A percentile compares a stretch with the other conserved stretches of the same genome.
phyloP scores from a whole-genome alignment of 2,329 filamentous ascomycete species.

The Aspergillus puulaauensis region DNA sequence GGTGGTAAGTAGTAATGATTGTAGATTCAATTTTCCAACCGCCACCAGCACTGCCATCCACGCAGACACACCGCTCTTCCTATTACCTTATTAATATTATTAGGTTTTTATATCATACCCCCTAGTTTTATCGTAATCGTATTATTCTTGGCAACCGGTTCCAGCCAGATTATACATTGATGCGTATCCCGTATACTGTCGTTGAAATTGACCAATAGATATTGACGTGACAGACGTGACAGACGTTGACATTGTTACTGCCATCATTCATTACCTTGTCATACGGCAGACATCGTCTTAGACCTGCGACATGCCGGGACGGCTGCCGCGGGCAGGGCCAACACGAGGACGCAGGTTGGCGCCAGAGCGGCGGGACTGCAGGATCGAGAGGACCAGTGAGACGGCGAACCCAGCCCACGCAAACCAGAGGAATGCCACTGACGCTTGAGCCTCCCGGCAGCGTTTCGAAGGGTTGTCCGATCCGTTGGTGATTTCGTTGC shows the following conservation, averaged over 20 bases:
- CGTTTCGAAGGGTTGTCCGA: slow-evolving; percentile 36
- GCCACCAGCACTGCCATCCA: not conserved
- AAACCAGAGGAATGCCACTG: slow-evolving; percentile 54
- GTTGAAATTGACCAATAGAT: not conserved
- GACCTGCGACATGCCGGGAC: slow-evolving; percentile 47
- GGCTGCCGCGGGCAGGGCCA: slow-evolving; percentile 33
- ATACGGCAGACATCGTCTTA: slow-evolving; percentile 21
- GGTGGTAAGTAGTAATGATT: not conserved
- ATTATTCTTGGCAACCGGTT: not conserved
- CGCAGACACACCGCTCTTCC: not conserved
- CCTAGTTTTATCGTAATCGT: not conserved
- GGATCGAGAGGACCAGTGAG: slow-evolving; percentile 41
- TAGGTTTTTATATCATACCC: not conserved
- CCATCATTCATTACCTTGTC: not conserved
- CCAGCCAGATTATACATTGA: slow-evolving; percentile 1
- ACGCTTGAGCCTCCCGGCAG: slow-evolving; percentile 53
- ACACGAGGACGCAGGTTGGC: slow-evolving; percentile 35
- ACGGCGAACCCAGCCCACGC: slow-evolving; percentile 45
- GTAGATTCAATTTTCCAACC: not conserved
- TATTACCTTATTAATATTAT: not conserved
- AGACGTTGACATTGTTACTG: not conserved
- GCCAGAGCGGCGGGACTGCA: slow-evolving; percentile 34
- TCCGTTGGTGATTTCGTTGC: slow-evolving; percentile 49
- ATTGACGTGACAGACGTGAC: not conserved
- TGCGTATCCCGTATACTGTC: not conserved